Base-by-base conservation (phyloP, 1,139 yeast genomes). In the Arxiozyma bovina region DNA sequence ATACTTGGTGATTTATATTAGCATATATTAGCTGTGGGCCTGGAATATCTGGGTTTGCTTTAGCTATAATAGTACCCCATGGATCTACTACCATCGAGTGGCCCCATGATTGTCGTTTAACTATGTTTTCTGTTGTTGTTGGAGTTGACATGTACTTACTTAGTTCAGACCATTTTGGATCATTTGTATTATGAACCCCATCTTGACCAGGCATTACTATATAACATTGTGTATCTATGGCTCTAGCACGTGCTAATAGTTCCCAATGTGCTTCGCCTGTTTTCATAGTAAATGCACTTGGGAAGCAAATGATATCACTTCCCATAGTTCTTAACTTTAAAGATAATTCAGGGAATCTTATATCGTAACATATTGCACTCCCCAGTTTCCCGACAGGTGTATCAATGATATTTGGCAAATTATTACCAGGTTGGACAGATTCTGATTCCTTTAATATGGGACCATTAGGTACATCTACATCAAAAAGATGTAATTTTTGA, bases 181-280 rank as follows among this genome's bases (percentile, higher is more conserved):
- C 65, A 45, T 61, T 54, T 0, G 78, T 75, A 53, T 77, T 75
- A 68, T 93, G 98, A 41, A 74, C 74, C 1, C 98, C 98, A 55
- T 83, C 81, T 67, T 91, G 98, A 0, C 95, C 97, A 0, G 98
- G 93, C 86, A 91, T 83, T 4, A 93, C 75, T 2, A 93, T 96
- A 69, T 79, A 93, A 61, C 87, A 77, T 68, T 93, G 98, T 1
- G 93, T 80, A 65, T 90, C 96, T 27, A 93, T 77, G 1, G 98
- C 98, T 50, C 97, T 74, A 0, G 96, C 84, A 45, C 82, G 76
- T 1, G 90, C 96, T 55, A 93, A 73, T 1, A 78, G 70, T 57
- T 83, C 82, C 96, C 98, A 93, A 65, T 93, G 98, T 0, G 93
- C 93, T 55, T 80, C 81, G 0, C 99, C 98, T 0, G 98, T 93